These are phyloP conservation scores for Xylaria sp. DNA, from an alignment of 2,329 filamentous ascomycete genomes.

Conservation along the genomic window DNA sequence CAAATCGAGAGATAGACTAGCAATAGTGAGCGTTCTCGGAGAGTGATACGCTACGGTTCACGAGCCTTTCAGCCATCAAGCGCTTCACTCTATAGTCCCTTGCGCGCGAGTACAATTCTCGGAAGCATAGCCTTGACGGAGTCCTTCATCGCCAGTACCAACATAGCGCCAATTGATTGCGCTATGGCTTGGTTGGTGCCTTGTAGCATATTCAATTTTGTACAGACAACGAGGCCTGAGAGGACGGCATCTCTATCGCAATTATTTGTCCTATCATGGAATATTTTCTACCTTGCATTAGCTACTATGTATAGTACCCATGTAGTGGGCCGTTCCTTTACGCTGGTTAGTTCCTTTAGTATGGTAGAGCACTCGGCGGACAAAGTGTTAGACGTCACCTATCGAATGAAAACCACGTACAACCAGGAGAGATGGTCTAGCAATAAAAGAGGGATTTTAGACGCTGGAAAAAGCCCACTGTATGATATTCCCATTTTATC, in stretches of 20 bases:
- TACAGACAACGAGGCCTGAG: neutral
- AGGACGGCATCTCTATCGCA: neutral
- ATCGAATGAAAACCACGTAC: neutral
- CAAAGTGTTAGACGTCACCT: neutral
- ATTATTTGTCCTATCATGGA: neutral
- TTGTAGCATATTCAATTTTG: neutral
- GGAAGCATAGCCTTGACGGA: neutral
- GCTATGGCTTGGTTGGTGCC: neutral
- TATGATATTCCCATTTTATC: conserved; percentile 27
- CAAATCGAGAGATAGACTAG: neutral
- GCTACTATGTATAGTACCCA: neutral
- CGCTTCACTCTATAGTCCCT: neutral
- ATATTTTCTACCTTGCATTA: neutral
- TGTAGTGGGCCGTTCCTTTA: neutral
- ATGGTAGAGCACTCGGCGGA: neutral
- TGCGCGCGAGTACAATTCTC: neutral
- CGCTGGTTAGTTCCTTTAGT: neutral
- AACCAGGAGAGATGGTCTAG: neutral
- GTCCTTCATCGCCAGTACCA: neutral
- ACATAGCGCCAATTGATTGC: neutral
- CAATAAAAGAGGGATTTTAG: neutral
- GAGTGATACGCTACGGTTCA: neutral
- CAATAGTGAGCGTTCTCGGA: neutral
- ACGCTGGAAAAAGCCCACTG: neutral
- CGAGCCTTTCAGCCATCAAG: neutral